Conservation (phyloP, 2,329 filamentous ascomycete genomes). For the Colletotrichum sp. region DNA sequence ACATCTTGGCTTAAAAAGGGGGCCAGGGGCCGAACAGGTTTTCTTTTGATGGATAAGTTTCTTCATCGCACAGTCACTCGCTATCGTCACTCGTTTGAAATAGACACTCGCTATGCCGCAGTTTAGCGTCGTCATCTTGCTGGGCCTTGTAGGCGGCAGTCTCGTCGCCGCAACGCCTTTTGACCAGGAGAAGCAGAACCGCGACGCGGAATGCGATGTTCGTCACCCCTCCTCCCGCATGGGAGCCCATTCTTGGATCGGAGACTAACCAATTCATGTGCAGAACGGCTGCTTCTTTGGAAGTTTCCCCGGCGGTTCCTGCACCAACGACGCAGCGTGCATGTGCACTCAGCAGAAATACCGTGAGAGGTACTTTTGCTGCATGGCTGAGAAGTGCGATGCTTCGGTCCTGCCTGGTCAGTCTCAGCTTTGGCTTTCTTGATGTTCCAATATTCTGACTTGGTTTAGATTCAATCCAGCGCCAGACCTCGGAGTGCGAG, state of each 20-base stretch:
- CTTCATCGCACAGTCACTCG: not conserved
- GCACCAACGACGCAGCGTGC: not conserved
- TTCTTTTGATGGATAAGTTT: not conserved
- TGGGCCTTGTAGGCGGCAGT: not conserved
- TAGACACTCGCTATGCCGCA: fast-evolving
- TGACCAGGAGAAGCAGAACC: not conserved
- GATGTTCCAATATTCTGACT: not conserved
- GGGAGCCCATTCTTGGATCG: fast-evolving
- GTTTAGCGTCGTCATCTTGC: fast-evolving
- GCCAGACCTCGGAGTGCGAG: not conserved
- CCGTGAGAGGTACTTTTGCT: not conserved
- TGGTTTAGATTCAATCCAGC: not conserved
- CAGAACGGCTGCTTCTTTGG: not conserved
- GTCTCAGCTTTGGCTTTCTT: not conserved
- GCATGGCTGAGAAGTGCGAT: not conserved
- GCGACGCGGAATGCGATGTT: not conserved
- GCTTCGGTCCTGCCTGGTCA: not conserved
- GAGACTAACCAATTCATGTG: fast-evolving
- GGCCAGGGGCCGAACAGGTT: not conserved
- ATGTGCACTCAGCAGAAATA: not conserved
- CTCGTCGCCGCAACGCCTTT: not conserved
- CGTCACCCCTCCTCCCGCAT: fast-evolving
- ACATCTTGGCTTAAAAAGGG: not conserved
- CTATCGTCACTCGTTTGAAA: not conserved
- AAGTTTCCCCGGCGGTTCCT: not conserved